Base-by-base conservation (phyloP, 2,329 filamentous ascomycete species). In the Alternaria ventricosa region DNA sequence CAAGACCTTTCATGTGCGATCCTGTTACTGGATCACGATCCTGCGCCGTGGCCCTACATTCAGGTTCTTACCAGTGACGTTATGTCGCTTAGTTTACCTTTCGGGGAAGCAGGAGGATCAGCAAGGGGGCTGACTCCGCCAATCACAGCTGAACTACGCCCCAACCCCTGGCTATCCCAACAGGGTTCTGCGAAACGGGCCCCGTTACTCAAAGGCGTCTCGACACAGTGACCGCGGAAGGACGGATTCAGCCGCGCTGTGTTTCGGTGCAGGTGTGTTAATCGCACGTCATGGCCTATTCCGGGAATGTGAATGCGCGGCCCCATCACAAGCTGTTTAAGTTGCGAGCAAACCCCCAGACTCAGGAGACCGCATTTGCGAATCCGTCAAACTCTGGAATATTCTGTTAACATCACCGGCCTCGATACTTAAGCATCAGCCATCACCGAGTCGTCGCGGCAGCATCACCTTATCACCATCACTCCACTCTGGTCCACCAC, bases 271-370 rank as follows among this genome's bases (percentile, higher is more conserved):
- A 46, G 49, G 22, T 60, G 11, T 59, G 49, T 41, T 55, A 47
- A 22, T 59, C 55, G 58, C 67, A 73, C 73, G 74, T 75, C 74
- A 76, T 76, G 71, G 67, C 64, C 60, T 51, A 62, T 50, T 69
- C 57, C 56, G 59, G 50, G 41, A 55, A 60, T 57, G 50, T 65
- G 66, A 63, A 71, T 71, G 68, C 62, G 57, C 54, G 65, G 70
- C 60, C 56, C 50, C 27, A 15, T 49, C 33, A 20, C 45, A 23
- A 46, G 46, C 47, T 54, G 67, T 63, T 67, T 70, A 71, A 69
- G 63, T 23, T 51, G 57, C 57, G 47, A 41, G 27, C 13, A 30
- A 45, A 28, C 46, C 55, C 57, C 44, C 49, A 25, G 27, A 45
- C 12, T 36, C 36, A 36, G 11, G 22, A 45, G 9, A 6, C 27